These are phyloP conservation scores for Lactarius psammicola DNA, from an alignment of 768 basidiomycete genomes.

Conservation along the genomic window DNA sequence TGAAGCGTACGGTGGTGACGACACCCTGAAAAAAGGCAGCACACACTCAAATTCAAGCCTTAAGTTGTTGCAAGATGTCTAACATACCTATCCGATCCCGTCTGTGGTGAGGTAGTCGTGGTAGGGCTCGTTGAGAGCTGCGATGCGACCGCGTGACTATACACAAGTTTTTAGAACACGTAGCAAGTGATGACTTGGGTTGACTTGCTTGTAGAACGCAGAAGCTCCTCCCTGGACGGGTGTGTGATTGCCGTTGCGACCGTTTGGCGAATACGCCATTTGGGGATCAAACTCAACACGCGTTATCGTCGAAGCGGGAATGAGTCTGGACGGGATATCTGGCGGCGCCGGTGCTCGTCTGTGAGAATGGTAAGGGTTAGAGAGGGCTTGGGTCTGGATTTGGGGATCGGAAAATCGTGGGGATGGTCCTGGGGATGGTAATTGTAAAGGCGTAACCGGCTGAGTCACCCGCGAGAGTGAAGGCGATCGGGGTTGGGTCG, in stretches of 20 bases:
- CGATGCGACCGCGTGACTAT: conserved; percentile 55
- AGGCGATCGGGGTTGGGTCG: conserved; percentile 9
- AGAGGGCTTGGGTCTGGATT: not conserved
- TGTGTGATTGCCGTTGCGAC: conserved; percentile 21
- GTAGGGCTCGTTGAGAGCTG: conserved; percentile 35
- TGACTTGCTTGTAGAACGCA: conserved; percentile 57
- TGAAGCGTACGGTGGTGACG: conserved; percentile 14
- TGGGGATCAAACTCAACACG: conserved; percentile 44
- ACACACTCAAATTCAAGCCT: not conserved
- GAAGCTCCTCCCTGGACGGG: conserved; percentile 33
- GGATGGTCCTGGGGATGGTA: not conserved
- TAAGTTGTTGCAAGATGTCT: not conserved
- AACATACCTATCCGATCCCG: conserved; percentile 14
- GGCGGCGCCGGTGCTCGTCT: not conserved
- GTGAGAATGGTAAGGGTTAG: not conserved
- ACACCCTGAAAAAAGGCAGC: not conserved
- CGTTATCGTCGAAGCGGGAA: conserved; percentile 9
- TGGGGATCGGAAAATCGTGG: conserved; percentile 11
- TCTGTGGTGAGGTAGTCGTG: not conserved
- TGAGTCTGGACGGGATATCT: conserved; percentile 1
- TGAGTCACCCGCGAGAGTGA: not conserved
- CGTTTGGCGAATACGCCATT: conserved; percentile 43
- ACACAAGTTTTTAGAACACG: conserved; percentile 12
- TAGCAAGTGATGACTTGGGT: not conserved
- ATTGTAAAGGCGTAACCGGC: conserved; percentile 6